Evolutionary conservation across 1,284 basidiomycete species (phyloP).

Genomic region (Naganishia sp.): DNA sequence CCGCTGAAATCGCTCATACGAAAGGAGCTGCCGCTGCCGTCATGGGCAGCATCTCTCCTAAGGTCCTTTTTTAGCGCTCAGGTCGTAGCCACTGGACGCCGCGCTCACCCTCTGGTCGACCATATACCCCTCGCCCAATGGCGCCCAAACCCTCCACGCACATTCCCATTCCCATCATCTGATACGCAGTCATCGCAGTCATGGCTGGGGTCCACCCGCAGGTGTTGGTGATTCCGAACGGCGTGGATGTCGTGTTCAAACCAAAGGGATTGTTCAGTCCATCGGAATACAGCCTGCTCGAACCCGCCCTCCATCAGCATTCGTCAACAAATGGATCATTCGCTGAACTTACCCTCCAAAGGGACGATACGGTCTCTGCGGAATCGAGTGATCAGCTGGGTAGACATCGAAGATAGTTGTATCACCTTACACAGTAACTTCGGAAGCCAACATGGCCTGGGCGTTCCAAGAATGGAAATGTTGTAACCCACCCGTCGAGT

Average conservation of each 20-base stretch:
- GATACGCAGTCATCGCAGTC: slow-evolving; percentile 6
- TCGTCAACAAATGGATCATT: not conserved
- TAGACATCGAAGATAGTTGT: too few relatives aligned
- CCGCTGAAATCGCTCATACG: not conserved
- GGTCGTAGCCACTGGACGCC: not conserved
- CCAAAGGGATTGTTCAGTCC: slow-evolving; percentile 13
- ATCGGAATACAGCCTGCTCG: slow-evolving; percentile 18
- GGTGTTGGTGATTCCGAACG: not conserved
- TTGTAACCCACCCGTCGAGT: slow-evolving; percentile 9
- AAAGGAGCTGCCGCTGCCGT: slow-evolving; percentile 15
- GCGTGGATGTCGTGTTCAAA: not conserved
- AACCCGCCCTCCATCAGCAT: not conserved
- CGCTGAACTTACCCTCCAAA: slow-evolving; percentile 14
- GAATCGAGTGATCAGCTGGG: not conserved
- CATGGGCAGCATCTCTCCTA: slow-evolving; percentile 12
- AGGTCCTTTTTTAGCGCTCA: not conserved
- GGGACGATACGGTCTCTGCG: slow-evolving; percentile 8
- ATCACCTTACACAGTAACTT: slow-evolving; percentile 12
- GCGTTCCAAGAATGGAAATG: slow-evolving; percentile 14
- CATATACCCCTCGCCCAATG: slow-evolving; percentile 16
- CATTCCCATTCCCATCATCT: slow-evolving; percentile 5
- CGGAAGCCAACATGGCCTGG: slow-evolving; percentile 17
- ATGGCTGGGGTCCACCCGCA: slow-evolving; percentile 10
- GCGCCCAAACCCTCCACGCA: slow-evolving; percentile 20
- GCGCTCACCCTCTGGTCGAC: slow-evolving; percentile 12